phyloP scores from a whole-genome alignment of 2,329 filamentous ascomycete species.

The Penicillium sp. region DNA sequence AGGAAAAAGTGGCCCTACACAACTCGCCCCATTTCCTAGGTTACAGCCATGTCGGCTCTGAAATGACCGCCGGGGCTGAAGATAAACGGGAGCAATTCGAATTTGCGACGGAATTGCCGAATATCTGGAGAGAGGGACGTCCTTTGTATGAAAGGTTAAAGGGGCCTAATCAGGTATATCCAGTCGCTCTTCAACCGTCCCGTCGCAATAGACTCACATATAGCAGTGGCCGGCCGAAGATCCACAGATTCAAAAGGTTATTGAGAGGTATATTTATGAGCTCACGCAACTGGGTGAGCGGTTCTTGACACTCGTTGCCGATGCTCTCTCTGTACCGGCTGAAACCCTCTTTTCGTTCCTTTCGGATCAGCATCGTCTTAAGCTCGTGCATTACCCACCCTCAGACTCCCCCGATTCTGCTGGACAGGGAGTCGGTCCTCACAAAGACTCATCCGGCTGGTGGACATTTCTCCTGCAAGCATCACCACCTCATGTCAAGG shows the following conservation, averaged over 20 bases:
- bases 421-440: constrained; percentile 56
- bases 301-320: constrained; percentile 55
- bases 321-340: constrained; percentile 49
- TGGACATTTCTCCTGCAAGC: constrained; percentile 62
- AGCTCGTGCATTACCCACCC: constrained; percentile 54
- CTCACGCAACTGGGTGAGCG: constrained; percentile 50
- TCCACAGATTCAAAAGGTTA: constrained; percentile 34
- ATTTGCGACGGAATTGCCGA: constrained; percentile 53
- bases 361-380: constrained; percentile 56
- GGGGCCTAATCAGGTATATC: constrained; percentile 46
- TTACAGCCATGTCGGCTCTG: constrained; percentile 53
- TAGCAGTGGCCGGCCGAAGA: constrained; percentile 43
- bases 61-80: constrained; percentile 51
- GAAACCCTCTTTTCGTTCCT: constrained; percentile 52
- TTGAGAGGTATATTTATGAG: constrained; percentile 50
- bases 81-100: constrained; percentile 59
- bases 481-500: constrained; percentile 47
- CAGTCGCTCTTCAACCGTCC: not conserved
- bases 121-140: constrained; percentile 30
- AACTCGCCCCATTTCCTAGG: constrained; percentile 60
- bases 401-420: constrained; percentile 1
- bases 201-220: not conserved
- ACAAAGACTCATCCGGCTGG: constrained; percentile 62
- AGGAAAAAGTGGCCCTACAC: constrained; percentile 27
- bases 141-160: constrained; percentile 44